phyloP scores from a whole-genome alignment of 73 alveolate genomes.

The Tetrahymena borealis region DNA sequence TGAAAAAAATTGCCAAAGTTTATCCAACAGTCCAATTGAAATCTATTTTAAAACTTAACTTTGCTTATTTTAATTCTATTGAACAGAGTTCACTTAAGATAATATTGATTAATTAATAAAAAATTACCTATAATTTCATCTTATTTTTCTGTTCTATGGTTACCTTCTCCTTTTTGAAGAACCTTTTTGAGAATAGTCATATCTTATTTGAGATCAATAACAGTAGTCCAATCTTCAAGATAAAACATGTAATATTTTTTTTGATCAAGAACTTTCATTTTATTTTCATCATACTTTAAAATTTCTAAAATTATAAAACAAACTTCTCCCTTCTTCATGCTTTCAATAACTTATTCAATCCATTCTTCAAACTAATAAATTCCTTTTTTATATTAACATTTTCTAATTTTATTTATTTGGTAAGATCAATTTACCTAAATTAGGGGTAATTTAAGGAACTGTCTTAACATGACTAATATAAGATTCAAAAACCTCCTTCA shows the following conservation, averaged over 20 bases:
- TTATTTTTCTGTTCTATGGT: conserved; percentile 18
- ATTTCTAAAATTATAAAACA: conserved; percentile 7
- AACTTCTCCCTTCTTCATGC: conserved; percentile 29
- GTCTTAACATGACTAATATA: background rate
- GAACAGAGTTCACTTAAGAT: background rate
- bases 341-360: conserved; percentile 16
- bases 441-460: background rate
- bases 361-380: background rate
- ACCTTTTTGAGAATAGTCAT: conserved; percentile 9
- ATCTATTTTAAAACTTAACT: background rate
- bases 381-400: background rate
- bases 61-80: background rate
- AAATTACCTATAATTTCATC: conserved; percentile 23
- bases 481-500: background rate
- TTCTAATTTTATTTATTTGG: background rate
- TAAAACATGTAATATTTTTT: background rate
- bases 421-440: background rate
- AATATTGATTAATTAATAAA: background rate
- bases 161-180: conserved; percentile 5
- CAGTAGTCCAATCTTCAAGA: conserved; percentile 29
- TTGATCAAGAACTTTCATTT: conserved; percentile 16
- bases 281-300: conserved; percentile 27
- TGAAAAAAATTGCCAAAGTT: background rate
- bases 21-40: background rate
- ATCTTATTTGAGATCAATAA: conserved; percentile 30